Base-by-base conservation (phyloP, 257 asterid species). In the Coffea canephora region DNA sequence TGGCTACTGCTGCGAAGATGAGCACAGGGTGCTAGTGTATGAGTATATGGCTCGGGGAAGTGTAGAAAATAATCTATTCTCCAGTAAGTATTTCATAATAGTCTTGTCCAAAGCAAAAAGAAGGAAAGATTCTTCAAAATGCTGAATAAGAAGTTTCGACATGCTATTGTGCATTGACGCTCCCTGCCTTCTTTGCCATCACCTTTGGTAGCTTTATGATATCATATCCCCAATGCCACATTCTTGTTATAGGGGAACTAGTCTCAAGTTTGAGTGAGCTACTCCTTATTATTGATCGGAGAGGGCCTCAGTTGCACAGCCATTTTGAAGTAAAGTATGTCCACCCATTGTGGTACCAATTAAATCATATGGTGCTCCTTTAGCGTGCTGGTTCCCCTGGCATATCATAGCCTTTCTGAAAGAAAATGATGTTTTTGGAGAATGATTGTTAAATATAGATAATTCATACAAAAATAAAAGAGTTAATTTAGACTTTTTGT, bases 21-120 rank as follows among this genome's bases (percentile, higher is more conserved):
- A 91, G 69, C 94, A 92, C 69, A 90, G 96, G 57, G 93, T 92
- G 71, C 87, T 92, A 12, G 84, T 91, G 76, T 92, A 92, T 12
- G 97, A 92, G 88, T 92, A 87, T 78, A 91, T 91, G 97, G 77
- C 92, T 19, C 86, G 93, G 54, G 96, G 94, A 9, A 92, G 96
- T 49, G 97, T 91, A 12, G 97, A 92, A 78, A 91, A 87, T 87
- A 90, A 87, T 78, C 90, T 92, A 55, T 91, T 92, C 81, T 89
- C 97, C 10, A 91, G 97, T 92, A 87, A 83, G 89, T 87, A 14
- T 64, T 31, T 61, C 18, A 31, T 27, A 50, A 23, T 75, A 41
- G 50, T 19, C 41, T 15, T 36, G 41, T 45, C 39, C 8, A 70
- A 50, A 73, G 36, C 69, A 46, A 74, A 73, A 21, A 10, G 46